Evolutionary conservation across 352 stramenopile species (phyloP).

Genomic region (Phytophthora agathidicida): DNA sequence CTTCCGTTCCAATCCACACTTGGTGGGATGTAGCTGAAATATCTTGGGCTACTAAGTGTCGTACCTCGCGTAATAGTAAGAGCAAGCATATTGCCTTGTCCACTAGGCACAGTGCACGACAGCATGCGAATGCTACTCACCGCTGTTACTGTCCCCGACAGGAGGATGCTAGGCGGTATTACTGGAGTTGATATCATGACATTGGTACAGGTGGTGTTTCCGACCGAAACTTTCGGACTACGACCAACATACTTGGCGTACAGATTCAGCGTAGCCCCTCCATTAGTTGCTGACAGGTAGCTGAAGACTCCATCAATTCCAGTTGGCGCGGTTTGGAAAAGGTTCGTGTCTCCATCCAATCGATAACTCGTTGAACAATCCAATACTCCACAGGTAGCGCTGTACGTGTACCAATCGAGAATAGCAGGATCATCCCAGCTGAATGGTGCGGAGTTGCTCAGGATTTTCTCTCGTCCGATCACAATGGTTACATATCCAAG

Average conservation of each 20-base stretch:
- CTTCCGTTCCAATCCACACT: slow-evolving; percentile 44
- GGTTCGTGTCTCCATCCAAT: slow-evolving; percentile 47
- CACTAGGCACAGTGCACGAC: slow-evolving; percentile 48
- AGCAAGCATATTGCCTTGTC: slow-evolving; percentile 49
- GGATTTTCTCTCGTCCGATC: slow-evolving; percentile 42
- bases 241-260: slow-evolving; percentile 65
- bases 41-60: slow-evolving; percentile 47
- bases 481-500: slow-evolving; percentile 59
- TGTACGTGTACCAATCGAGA: slow-evolving; percentile 64
- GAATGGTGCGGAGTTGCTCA: slow-evolving; percentile 61
- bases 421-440: slow-evolving; percentile 65
- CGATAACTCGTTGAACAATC: slow-evolving; percentile 59
- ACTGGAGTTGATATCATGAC: slow-evolving; percentile 27
- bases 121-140: slow-evolving; percentile 44
- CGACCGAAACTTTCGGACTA: slow-evolving; percentile 43
- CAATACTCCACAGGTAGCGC: slow-evolving; percentile 36
- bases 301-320: slow-evolving; percentile 26
- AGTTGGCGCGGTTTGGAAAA: slow-evolving; percentile 41
- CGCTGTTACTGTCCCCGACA: slow-evolving; percentile 25
- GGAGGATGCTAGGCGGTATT: slow-evolving; percentile 27
- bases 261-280: slow-evolving; percentile 50
- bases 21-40: slow-evolving; percentile 59
- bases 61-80: slow-evolving; percentile 43
- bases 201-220: slow-evolving; percentile 36
- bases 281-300: slow-evolving; percentile 48